These are phyloP conservation scores for Aureobasidium sp. DNA, from an alignment of 2,329 filamentous ascomycete species.

Conservation along the genomic window DNA sequence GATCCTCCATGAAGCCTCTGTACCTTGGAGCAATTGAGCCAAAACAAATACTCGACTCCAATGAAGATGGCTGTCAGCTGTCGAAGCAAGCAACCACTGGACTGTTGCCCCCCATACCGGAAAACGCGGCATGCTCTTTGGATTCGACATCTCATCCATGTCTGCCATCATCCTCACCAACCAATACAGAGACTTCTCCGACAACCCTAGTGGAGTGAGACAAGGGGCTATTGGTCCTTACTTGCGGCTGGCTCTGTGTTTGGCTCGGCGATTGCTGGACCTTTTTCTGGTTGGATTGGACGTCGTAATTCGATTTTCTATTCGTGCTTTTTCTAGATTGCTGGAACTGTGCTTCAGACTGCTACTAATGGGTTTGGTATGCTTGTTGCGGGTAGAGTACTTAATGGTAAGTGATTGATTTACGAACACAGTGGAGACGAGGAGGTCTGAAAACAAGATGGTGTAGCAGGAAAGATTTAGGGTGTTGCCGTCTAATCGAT, in stretches of 20 bases:
- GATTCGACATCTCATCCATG: conserved; percentile 50
- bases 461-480: background rate
- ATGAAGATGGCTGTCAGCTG: too few relatives aligned
- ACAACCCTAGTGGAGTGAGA: conserved; percentile 38
- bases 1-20: background rate
- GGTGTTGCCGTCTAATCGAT: background rate
- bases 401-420: conserved; percentile 26
- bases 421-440: background rate
- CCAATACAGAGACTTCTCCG: conserved; percentile 43
- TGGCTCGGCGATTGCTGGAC: conserved; percentile 37
- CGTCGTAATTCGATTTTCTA: conserved; percentile 39
- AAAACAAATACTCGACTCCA: too few relatives aligned
- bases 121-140: conserved; percentile 35
- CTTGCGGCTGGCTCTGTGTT: conserved; percentile 42
- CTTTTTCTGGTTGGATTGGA: conserved; percentile 40
- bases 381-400: conserved; percentile 35
- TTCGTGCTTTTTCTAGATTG: conserved; percentile 41
- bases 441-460: conserved; percentile 14
- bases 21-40: too few relatives aligned
- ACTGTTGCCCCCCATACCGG: too few relatives aligned
- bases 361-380: conserved; percentile 29
- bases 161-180: conserved; percentile 42
- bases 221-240: conserved; percentile 44
- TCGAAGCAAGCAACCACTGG: too few relatives aligned
- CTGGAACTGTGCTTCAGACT: conserved; percentile 35